Evolutionary conservation across 176 grass and related monocot genomes (phyloP).

Genomic region (Stipa capillata): DNA sequence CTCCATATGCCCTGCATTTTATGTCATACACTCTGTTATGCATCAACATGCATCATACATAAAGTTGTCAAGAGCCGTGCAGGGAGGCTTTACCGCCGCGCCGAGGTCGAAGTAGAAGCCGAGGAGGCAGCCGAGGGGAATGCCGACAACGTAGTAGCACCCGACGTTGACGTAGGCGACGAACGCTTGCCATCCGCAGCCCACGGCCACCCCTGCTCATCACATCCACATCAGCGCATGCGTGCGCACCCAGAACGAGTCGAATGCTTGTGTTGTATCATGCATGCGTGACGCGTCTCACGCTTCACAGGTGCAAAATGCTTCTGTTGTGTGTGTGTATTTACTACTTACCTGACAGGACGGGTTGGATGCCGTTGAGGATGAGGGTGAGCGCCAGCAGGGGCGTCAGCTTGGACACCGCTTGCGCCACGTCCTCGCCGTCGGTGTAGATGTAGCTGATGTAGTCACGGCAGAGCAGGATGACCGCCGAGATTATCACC

Average conservation of each 20-base stretch:
- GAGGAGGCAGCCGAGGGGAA: slow-evolving; percentile 28
- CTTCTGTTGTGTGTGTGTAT: background rate
- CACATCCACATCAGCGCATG: background rate
- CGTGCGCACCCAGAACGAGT: background rate
- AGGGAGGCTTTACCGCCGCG: background rate
- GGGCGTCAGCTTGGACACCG: slow-evolving; percentile 34
- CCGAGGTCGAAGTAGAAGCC: slow-evolving; percentile 38
- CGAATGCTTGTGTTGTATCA: background rate
- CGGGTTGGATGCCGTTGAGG: slow-evolving; percentile 63
- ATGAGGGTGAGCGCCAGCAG: slow-evolving; percentile 49
- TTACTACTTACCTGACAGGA: slow-evolving; percentile 39
- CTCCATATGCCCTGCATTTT: slow-evolving; percentile 60
- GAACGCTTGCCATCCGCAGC: slow-evolving; percentile 46
- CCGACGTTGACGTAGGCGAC: slow-evolving; percentile 45
- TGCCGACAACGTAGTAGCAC: slow-evolving; percentile 38
- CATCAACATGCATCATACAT: background rate
- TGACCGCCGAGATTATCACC: slow-evolving; percentile 9
- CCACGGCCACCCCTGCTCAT: slow-evolving; percentile 29
- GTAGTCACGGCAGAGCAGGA: slow-evolving; percentile 27
- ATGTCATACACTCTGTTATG: background rate
- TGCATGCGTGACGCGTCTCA: no score
- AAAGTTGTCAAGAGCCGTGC: background rate
- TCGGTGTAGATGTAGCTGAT: slow-evolving; percentile 58
- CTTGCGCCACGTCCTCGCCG: slow-evolving; percentile 31
- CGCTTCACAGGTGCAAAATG: background rate